Evolutionary conservation across 176 grass and related monocot genomes (phyloP), one percentile per base, ranked within the genome.

Genomic region (Zea luxurians): DNA sequence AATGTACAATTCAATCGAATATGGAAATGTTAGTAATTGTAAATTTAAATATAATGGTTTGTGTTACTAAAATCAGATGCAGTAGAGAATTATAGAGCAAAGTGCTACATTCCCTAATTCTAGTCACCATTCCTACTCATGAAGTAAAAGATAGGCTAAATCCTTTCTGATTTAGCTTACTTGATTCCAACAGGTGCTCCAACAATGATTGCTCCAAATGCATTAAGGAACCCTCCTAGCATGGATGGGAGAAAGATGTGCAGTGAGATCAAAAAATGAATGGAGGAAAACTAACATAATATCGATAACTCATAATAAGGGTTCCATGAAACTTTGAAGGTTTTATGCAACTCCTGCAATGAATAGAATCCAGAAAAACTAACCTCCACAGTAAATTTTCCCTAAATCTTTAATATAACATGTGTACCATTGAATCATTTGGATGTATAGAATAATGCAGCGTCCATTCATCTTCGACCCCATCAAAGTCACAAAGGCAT

Each of bases 161-260:
- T 13, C 21, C n/a, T 57, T 57, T 57, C 34, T 20, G 34, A 47
- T 40, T 4, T 61, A 16, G 79, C 91, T 89, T 87, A 99, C 92
- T 95, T 93, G 63, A 82, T 68, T 61, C 96, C 88, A 73, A 99
- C 78, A 15, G 96, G 96, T 15, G 92, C 88, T 52, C 92, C 92
- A 40, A 99, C 87, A 88, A 95, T 92, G 52, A 99, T 85, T n/a
- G 92, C 88, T 17, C 90, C 92, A 89, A 95, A 95, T 82, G 96
- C 90, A 88, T 99, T 99, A 80, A 99, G 20, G 43, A 92, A 79
- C 10, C 90, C 90, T 44, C 96, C 96, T 99, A 36, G 37, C 58
- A 89, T 35, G 45, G 20, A 0, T 35, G 8, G 6, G 57, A 65
- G 11, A 58, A 69, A 9, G 47, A 18, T 70, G 48, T 59, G 59